phyloP scores from a whole-genome alignment of 2,329 filamentous ascomycete species.

The Colletotrichum eremochloae region DNA sequence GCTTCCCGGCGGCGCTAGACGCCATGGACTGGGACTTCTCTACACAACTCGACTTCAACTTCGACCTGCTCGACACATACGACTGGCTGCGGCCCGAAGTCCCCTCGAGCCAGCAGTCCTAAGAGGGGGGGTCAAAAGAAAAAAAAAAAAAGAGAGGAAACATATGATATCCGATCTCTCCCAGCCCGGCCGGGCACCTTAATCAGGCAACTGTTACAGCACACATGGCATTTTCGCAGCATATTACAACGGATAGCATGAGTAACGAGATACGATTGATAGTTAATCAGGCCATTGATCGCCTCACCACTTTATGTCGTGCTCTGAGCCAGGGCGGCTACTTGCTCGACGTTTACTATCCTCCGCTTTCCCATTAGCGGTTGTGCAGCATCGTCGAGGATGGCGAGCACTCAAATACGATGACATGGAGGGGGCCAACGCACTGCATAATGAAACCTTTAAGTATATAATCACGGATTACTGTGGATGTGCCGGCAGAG shows the following conservation, averaged over 20 bases:
- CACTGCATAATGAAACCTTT: not conserved
- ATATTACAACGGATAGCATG: not conserved
- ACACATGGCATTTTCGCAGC: not conserved
- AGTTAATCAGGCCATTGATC: not conserved
- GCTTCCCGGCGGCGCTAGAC: constrained; percentile 33
- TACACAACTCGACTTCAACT: constrained; percentile 56
- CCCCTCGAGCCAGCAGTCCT: constrained; percentile 25
- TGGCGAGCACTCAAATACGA: not conserved
- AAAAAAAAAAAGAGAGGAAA: too few species aligned
- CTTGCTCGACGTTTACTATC: not conserved
- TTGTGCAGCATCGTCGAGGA: not conserved
- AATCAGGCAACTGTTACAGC: too few species aligned
- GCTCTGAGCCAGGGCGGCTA: not conserved
- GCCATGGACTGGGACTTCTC: constrained; percentile 53
- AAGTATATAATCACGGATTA: not conserved
- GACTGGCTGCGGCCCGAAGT: constrained; percentile 57
- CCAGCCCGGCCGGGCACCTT: not conserved
- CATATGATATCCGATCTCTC: not conserved
- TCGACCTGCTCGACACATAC: constrained; percentile 64
- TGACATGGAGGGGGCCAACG: not conserved
- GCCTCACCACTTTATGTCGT: not conserved
- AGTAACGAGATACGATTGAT: not conserved
- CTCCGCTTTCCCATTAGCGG: not conserved
- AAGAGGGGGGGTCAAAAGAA: not conserved
- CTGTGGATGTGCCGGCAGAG: not conserved